Conservation (phyloP, 2,329 filamentous ascomycete species). For the Botrytis galanthina region DNA sequence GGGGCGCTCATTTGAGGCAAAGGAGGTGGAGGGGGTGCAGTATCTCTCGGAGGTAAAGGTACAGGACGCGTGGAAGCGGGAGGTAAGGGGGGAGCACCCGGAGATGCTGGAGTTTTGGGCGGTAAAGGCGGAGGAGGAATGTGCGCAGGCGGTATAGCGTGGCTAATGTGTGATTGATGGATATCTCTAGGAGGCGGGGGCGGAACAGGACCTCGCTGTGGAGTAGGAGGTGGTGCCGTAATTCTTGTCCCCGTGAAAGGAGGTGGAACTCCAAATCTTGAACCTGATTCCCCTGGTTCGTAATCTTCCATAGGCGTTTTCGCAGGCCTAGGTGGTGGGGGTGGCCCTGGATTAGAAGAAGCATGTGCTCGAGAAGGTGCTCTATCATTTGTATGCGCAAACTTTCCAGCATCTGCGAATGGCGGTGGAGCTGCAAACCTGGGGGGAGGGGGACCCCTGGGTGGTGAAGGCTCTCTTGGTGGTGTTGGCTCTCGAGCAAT, state of each 20-base stretch:
- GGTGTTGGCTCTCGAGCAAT: constrained; percentile 52
- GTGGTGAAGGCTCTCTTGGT: constrained; percentile 69
- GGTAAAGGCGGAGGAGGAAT: constrained; percentile 43
- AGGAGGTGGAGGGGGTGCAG: constrained; percentile 42
- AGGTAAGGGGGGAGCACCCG: constrained; percentile 49
- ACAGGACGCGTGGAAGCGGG: constrained; percentile 52
- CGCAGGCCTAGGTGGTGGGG: constrained; percentile 65
- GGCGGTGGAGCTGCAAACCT: constrained; percentile 85
- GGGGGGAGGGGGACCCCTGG: constrained; percentile 56
- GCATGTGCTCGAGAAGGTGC: constrained; percentile 46
- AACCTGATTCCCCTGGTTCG: constrained; percentile 44
- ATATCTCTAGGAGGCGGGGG: constrained; percentile 58
- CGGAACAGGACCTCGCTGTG: constrained; percentile 67
- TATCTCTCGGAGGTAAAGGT: constrained; percentile 17
- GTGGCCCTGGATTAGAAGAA: constrained; percentile 58
- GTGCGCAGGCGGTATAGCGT: constrained; percentile 39
- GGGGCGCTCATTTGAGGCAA: constrained; percentile 37
- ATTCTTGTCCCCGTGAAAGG: constrained; percentile 68
- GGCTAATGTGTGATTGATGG: constrained; percentile 51
- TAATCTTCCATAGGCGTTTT: constrained; percentile 71
- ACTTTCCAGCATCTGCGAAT: constrained; percentile 85
- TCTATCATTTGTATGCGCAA: constrained; percentile 56
- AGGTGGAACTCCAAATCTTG: constrained; percentile 75
- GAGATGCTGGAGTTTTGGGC: constrained; percentile 45
- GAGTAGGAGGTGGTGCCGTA: constrained; percentile 70